Base-by-base conservation (phyloP, 2,329 filamentous ascomycete species). In the Cladosporium austrohemisphaericum region DNA sequence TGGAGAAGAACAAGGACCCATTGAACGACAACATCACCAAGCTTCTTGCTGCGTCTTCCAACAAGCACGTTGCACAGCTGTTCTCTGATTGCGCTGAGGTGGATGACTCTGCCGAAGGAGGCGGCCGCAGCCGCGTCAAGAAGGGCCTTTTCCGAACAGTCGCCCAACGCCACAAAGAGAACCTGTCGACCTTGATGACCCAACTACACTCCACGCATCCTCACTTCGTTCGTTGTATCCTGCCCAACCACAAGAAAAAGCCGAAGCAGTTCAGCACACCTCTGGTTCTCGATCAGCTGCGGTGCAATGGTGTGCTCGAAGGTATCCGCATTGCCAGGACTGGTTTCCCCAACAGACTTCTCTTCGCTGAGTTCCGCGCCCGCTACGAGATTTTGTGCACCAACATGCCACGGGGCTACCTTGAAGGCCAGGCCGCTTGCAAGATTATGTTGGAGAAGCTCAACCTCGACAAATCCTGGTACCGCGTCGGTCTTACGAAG, bases 1-100 rank as follows among this genome's bases (percentile, higher is more conserved):
- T 98, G 26, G 92, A 97, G 68, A 98, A 97, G 77, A 98, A 98
- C 76, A 98, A 98, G 68, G 93, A 98, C 62, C 94, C 93, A 1
- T 70, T 98, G 37, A 97, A 97, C 61, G 94, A 98, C 76, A 98
- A 97, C 55, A 79, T 98, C 54, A 98, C 94, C 0, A 82, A 89
- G 18, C 77, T 98, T 6, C 78, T 98, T 28, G 88, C 91, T 29
- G 77, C 79, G 11, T 98, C 94, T 1, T 82, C 78, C 2, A 85
- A 97, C 65, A 82, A 80, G 55, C 92, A 98, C 63, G 78, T 97
- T 53, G 88, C 90, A 1, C 79, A 78, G 31, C 76, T 98, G 0
- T 98, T 98, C 66, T 76, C 80, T 4, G 94, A 98, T 67, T 98
- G 92, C 62, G 85, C 84, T 6, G 91, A 95, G 49, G 66, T 76